Evolutionary conservation across 2,329 filamentous ascomycete species (phyloP), one percentile per base, ranked within the genome.

Genomic region (Phaeosphaeria sp.): DNA sequence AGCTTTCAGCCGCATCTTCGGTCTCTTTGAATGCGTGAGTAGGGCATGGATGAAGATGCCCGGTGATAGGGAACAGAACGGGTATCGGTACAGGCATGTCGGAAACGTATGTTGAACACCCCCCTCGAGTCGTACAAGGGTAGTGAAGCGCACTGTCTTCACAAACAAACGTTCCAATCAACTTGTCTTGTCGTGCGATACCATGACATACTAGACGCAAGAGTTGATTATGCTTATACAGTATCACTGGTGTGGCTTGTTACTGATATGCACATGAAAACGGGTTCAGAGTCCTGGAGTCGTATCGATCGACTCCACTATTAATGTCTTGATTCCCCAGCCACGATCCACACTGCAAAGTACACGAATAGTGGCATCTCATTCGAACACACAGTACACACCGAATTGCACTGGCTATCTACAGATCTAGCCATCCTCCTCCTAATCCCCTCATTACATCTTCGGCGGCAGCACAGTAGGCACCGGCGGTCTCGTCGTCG

Each of bases 401-500:
- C 7, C 11, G 6, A 18, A 5, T 40, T 6, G 5, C n/a, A 43
- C 8, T 2, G 18, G 11, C 8, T 43, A 21, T 21, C 5, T 43
- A 18, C 40, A 18, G n/a, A n/a, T n/a, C n/a, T n/a, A n/a, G n/a
- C n/a, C n/a, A n/a, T n/a, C n/a, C n/a, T n/a, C n/a, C n/a, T n/a
- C n/a, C n/a, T n/a, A n/a, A n/a, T n/a, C n/a, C n/a, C n/a, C n/a
- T n/a, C n/a, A n/a, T n/a, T n/a, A n/a, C n/a, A 44, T 49, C 59
- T 53, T 65, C 9, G 65, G 68, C 30, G 66, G 67, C 53, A 71
- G 49, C 39, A 69, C 64, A 11, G 68, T 71, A 51, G 68, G 68
- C 48, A 71, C 66, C 25, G 66, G 64, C 17, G 56, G 56, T 39
- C 68, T 58, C 42, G 53, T 65, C 13, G 66, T 71, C 21, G 67